These are phyloP conservation scores for Aspergillus bertholletiae DNA, from an alignment of 495 filamentous ascomycete species.

Conservation along the genomic window DNA sequence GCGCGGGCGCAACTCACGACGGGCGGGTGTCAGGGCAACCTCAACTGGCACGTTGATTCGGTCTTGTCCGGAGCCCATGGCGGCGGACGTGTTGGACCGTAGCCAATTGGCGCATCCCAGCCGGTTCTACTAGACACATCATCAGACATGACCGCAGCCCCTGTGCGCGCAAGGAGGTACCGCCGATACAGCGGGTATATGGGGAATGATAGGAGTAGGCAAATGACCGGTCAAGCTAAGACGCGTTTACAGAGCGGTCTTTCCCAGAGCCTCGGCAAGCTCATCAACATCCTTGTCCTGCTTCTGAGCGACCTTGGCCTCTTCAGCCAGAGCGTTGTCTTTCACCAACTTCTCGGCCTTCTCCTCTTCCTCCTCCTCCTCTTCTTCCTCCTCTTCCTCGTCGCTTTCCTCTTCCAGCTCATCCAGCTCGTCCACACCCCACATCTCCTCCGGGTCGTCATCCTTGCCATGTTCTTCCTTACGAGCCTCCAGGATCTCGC, in stretches of 20 bases:
- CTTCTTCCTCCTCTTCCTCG: slow-evolving; percentile 67
- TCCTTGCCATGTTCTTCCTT: slow-evolving; percentile 55
- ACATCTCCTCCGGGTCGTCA: slow-evolving; percentile 55
- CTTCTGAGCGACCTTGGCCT: slow-evolving; percentile 65
- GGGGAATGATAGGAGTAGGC: background rate
- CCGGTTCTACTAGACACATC: background rate
- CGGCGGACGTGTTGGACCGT: background rate
- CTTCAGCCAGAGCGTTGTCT: slow-evolving; percentile 69
- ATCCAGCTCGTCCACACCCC: slow-evolving; percentile 82
- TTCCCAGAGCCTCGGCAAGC: slow-evolving; percentile 68
- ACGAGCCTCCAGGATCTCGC: slow-evolving; percentile 47
- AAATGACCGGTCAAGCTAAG: background rate
- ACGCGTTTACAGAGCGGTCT: slow-evolving; percentile 43
- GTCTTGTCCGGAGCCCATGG: background rate
- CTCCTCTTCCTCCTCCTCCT: slow-evolving; percentile 64
- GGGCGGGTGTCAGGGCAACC: background rate
- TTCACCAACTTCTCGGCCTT: slow-evolving; percentile 55
- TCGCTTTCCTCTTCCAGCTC: slow-evolving; percentile 73
- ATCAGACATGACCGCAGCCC: slow-evolving; percentile 1
- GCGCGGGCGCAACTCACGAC: background rate
- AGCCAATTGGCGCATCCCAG: background rate
- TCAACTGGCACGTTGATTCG: background rate
- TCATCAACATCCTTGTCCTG: slow-evolving; percentile 79
- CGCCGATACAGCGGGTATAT: slow-evolving; percentile 2
- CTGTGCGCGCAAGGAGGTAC: background rate